Conservation (phyloP, 371 early-diverging fungal species). For the Coemansia sp. region DNA sequence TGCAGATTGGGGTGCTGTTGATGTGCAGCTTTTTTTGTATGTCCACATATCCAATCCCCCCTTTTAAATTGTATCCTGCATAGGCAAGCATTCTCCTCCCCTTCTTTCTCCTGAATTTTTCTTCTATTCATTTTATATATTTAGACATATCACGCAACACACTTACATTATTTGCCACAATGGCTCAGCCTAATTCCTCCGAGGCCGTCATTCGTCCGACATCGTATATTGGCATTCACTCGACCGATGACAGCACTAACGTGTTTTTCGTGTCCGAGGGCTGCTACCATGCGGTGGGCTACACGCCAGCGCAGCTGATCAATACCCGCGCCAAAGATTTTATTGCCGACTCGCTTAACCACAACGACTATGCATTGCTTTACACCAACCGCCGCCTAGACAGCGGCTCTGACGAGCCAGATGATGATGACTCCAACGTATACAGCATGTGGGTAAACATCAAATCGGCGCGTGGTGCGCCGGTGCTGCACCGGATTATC, state of each 20-base stretch:
- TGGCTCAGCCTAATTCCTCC: neutral
- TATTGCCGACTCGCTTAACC: constrained; percentile 24
- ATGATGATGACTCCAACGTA: constrained; percentile 29
- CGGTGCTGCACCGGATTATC: constrained; percentile 28
- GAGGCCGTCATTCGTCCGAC: neutral
- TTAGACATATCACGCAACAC: neutral
- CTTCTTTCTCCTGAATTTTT: too few relatives aligned
- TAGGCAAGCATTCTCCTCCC: too few relatives aligned
- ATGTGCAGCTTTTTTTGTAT: too few relatives aligned
- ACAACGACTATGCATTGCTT: constrained; percentile 18
- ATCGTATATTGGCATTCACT: constrained; percentile 30
- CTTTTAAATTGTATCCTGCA: too few relatives aligned
- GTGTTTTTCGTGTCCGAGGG: constrained; percentile 35
- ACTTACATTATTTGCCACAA: neutral
- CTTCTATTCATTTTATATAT: neutral
- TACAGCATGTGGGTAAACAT: constrained; percentile 42
- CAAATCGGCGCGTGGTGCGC: constrained; percentile 16
- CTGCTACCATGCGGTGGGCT: constrained; percentile 25
- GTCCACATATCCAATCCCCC: too few relatives aligned
- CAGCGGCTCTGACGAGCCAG: constrained; percentile 1
- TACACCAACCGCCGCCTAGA: constrained; percentile 2
- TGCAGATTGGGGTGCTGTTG: too few relatives aligned
- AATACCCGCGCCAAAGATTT: constrained; percentile 26
- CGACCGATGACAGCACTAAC: constrained; percentile 23
- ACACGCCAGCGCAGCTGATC: constrained; percentile 20